phyloP scores from a whole-genome alignment of 495 filamentous ascomycete genomes.

The Penicillium samsonianum region DNA sequence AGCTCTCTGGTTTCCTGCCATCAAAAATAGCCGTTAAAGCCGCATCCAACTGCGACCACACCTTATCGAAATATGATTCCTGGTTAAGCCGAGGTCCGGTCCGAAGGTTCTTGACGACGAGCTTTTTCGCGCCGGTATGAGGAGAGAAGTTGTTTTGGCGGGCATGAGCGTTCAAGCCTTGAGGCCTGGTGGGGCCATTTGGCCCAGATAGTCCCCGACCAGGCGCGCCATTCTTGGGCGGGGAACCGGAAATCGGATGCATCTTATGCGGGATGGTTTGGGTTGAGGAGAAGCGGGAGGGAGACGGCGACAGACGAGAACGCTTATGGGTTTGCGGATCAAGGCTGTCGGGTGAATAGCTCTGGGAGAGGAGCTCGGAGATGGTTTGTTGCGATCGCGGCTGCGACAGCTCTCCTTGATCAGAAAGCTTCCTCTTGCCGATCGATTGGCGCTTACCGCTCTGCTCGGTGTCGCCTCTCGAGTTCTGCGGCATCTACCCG shows the following conservation, averaged over 20 bases:
- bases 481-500: conserved; percentile 52
- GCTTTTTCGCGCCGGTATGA: conserved; percentile 68
- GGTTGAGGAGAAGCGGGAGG: conserved; percentile 22
- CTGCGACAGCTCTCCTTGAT: conserved; percentile 40
- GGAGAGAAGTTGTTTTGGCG: conserved; percentile 46
- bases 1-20: conserved; percentile 58
- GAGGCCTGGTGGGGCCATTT: conserved; percentile 18
- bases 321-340: conserved; percentile 44
- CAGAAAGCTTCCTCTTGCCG: conserved; percentile 51
- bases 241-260: conserved; percentile 50
- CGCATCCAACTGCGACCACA: conserved; percentile 68
- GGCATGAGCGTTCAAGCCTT: conserved; percentile 26
- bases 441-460: conserved; percentile 52
- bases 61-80: conserved; percentile 70
- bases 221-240: conserved; percentile 34
- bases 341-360: conserved; percentile 20
- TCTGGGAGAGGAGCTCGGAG: conserved; percentile 49
- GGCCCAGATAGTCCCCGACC: conserved; percentile 27
- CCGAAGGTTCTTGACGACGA: conserved; percentile 85
- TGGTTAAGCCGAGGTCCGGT: conserved; percentile 57
- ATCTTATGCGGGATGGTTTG: conserved; percentile 39
- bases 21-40: conserved; percentile 74
- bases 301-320: conserved; percentile 39
- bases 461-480: conserved; percentile 45
- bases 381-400: conserved; percentile 50